These are phyloP conservation scores for Solanum hybrid DNA, from an alignment of 305 asterid genomes.

Conservation along the genomic window DNA sequence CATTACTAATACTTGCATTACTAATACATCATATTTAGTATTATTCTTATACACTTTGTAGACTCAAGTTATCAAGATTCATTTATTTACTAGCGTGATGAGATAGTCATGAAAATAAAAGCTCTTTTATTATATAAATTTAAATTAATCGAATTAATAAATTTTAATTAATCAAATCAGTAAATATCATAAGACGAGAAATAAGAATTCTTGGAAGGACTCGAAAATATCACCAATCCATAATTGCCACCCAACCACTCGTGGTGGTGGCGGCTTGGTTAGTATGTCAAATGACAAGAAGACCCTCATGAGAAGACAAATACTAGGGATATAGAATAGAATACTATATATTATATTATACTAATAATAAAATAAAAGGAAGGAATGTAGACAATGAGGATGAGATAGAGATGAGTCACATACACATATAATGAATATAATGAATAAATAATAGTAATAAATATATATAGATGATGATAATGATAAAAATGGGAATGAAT, in stretches of 20 bases:
- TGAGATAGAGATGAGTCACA: background rate
- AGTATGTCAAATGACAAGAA: background rate
- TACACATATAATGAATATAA: background rate
- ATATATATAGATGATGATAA: background rate
- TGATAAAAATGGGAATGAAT: conserved; percentile 16
- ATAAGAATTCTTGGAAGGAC: background rate
- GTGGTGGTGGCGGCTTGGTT: background rate
- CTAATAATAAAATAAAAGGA: background rate
- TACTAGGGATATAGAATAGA: background rate
- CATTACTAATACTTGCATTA: too few species aligned
- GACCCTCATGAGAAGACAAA: background rate
- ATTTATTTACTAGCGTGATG: background rate
- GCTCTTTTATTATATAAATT: background rate
- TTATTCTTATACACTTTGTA: background rate
- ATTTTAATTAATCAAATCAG: background rate
- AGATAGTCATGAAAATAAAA: background rate
- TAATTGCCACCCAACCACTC: background rate
- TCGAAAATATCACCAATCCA: background rate
- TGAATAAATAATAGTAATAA: too few species aligned
- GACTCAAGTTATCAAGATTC: background rate
- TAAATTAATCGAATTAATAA: too few species aligned
- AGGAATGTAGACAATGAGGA: background rate
- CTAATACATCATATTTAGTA: too few species aligned
- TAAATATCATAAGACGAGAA: background rate
- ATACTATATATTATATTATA: too few species aligned